These are phyloP conservation scores for Curvularia verruculosa DNA, from an alignment of 2,329 filamentous ascomycete species.

Conservation along the genomic window DNA sequence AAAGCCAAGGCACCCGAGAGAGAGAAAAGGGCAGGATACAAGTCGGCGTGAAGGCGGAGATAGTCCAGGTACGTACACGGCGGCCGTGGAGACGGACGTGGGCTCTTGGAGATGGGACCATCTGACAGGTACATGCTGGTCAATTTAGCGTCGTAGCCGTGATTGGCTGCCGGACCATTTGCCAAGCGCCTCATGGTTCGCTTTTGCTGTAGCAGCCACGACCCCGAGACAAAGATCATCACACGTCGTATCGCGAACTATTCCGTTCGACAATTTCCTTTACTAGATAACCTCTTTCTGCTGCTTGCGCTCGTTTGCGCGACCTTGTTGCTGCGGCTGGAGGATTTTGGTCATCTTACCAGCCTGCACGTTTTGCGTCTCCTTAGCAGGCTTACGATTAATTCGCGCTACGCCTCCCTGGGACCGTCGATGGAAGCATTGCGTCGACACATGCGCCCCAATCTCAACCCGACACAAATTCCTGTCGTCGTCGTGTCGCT, in stretches of 20 bases:
- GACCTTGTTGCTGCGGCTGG: conserved; percentile 21
- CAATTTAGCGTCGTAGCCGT: conserved; percentile 28
- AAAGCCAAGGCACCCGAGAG: neutral
- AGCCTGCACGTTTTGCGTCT: conserved; percentile 32
- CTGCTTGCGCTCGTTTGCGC: conserved; percentile 20
- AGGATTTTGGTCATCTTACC: conserved; percentile 32
- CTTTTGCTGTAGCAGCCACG: conserved; percentile 44
- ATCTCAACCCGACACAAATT: conserved; percentile 14
- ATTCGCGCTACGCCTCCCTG: conserved; percentile 44
- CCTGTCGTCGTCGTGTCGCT: neutral
- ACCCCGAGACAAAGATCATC: conserved; percentile 47
- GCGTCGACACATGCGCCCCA: conserved; percentile 23
- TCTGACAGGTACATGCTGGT: conserved; percentile 24
- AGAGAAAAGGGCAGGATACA: neutral
- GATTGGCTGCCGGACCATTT: conserved; percentile 30
- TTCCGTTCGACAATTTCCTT: conserved; percentile 26
- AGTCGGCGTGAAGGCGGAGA: neutral
- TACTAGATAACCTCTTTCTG: conserved; percentile 22
- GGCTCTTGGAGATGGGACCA: conserved; percentile 20
- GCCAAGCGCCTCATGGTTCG: conserved; percentile 34
- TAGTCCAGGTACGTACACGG: neutral
- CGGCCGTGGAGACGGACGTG: conserved; percentile 6
- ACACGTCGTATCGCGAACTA: conserved; percentile 32
- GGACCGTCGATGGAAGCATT: conserved; percentile 35
- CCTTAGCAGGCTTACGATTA: conserved; percentile 42